A percentile compares a stretch with the other conserved stretches of the same genome.
Conservation (phyloP, 306 rosid species). For the Medicago truncatula region DNA sequence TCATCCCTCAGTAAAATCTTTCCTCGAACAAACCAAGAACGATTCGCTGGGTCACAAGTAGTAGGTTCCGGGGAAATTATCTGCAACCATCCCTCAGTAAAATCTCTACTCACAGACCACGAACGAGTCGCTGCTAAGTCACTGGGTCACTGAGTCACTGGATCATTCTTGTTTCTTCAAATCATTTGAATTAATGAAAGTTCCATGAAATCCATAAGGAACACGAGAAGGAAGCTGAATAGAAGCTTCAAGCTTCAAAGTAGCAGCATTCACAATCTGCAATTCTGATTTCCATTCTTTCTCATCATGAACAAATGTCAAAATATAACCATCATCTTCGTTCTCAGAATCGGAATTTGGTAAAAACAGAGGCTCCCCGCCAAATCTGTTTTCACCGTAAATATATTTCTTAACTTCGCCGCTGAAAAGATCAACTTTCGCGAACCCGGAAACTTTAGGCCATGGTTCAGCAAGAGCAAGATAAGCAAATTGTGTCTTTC, state of each 20-base stretch:
- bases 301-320: slow-evolving; percentile 88
- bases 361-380: slow-evolving; percentile 92
- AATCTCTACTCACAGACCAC: slow-evolving; percentile 47
- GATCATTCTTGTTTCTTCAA: slow-evolving; percentile 61
- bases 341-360: slow-evolving; percentile 53
- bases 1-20: slow-evolving; percentile 83
- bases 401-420: slow-evolving; percentile 64
- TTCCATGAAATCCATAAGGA: slow-evolving; percentile 97
- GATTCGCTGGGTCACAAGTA: background rate
- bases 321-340: slow-evolving; percentile 82
- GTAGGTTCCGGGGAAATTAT: slow-evolving; percentile 7
- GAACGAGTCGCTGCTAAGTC: background rate
- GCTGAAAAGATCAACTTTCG: slow-evolving; percentile 69
- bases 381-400: slow-evolving; percentile 69
- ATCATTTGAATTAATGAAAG: slow-evolving; percentile 72
- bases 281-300: slow-evolving; percentile 83
- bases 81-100: slow-evolving; percentile 80
- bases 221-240: slow-evolving; percentile 86
- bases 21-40: slow-evolving; percentile 22
- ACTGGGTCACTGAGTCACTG: background rate
- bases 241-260: slow-evolving; percentile 73
- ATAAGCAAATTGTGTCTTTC: slow-evolving; percentile 74
- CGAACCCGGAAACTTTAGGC: slow-evolving; percentile 97
- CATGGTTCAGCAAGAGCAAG: slow-evolving; percentile 92
- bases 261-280: slow-evolving; percentile 74